Base-by-base conservation (phyloP, 306 rosid genomes). In the Lupinus albus region DNA sequence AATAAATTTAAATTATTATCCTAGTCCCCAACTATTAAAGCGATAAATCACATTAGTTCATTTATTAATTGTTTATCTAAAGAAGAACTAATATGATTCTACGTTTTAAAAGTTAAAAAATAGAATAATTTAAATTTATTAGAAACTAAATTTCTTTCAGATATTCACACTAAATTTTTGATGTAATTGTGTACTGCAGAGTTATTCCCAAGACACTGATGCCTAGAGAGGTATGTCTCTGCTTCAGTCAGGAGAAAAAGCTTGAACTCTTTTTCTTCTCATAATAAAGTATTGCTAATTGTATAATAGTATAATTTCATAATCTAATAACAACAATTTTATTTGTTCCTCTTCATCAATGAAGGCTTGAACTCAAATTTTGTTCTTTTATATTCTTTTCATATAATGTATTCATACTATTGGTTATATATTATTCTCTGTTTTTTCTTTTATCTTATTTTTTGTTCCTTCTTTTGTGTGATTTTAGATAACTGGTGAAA, bases 151-250 rank as follows among this genome's bases (percentile, higher is more conserved):
- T n/a, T n/a, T n/a, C n/a, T n/a, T n/a, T n/a, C n/a, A n/a, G n/a
- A n/a, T n/a, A n/a, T n/a, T n/a, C n/a, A 76, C 66, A 74, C 88
- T 87, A 77, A 65, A 52, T 72, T 83, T 86, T 92, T 87, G 91
- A 72, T 84, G 64, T 86, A 78, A 80, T 78, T 89, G 91, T 87
- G 90, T 80, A 79, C 71, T 80, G 80, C 95, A 93, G 98, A 77
- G 97, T 93, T 73, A 93, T 93, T 88, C 98, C 98, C 87, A 93
- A 88, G 91, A 89, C 98, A 73, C 98, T 93, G 89, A 93, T 93
- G 97, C 97, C 98, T 89, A 86, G 95, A 89, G 98, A 93, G 98
- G 98, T 93, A 83, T 81, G 82, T 82, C 84, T 82, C 84, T 79
- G 74, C 74, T 77, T 39, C 74, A 25, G 3, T 72, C 51, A 32